Evolutionary conservation across 192 early-diverging fungal genomes (phyloP), one percentile per base, ranked within the genome.

Genomic region (Chytriomyces sp.): DNA sequence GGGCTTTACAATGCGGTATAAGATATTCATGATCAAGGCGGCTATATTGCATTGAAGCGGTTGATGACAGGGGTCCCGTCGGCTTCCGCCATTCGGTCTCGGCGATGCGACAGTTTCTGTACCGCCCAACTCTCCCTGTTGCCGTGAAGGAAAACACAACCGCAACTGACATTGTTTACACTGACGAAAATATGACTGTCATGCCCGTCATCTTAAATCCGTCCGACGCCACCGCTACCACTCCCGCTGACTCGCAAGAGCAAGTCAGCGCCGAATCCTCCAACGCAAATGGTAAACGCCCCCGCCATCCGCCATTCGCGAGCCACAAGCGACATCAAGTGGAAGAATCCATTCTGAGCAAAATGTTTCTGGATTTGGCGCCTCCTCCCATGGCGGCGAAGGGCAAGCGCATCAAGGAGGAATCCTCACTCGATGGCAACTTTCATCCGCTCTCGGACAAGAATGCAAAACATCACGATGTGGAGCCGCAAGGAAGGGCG

Each of bases 101-200:
- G 5, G 55, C 70, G n/a, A 72, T 72, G 70, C 53, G 70, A 22
- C 58, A 33, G 7, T 72, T 72, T 59, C 58, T 72, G 37, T 72
- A 40, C 33, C 53, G 67, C 14, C 67, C 67, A 6, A 59, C 22
- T 7, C 37, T 38, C 7, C 67, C 67, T 19, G 32, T 69, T 33
- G 17, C 54, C 12, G 52, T 58, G 2, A 36, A 40, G 36, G 67
- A 77, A 33, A 30, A 65, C 26, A 30, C 78, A 17, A 1, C 10
- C 17, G 22, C 39, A 19, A 10, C 40, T 33, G 59, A 22, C 14
- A 14, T 26, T 14, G 74, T 54, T 28, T 92, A 83, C 64, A 60
- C 77, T 14, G 92, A 93, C 72, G 89, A 89, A 28, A 92, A 92
- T 60, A 63, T 96, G 25, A 82, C 74, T 0, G 78, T 93, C 34